These are phyloP conservation scores for Erythrophleum fordii DNA, from an alignment of 306 rosid species.

Conservation along the genomic window DNA sequence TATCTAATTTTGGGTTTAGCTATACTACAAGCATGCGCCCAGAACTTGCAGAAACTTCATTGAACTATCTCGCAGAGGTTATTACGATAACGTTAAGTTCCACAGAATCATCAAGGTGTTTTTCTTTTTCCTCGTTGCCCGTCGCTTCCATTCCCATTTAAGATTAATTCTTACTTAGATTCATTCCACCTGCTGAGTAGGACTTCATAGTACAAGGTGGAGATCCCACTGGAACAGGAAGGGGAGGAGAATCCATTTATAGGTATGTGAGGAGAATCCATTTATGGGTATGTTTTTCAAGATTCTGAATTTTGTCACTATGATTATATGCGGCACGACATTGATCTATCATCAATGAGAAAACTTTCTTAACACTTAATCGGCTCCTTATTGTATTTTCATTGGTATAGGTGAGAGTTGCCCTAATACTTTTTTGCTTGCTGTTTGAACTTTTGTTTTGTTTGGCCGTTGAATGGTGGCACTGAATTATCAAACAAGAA, in stretches of 20 bases:
- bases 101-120: conserved; percentile 95
- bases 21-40: conserved; percentile 92
- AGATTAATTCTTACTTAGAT: conserved; percentile 22
- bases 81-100: conserved; percentile 89
- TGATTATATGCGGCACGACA: background rate
- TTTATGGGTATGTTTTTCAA: conserved; percentile 72
- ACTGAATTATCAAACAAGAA: background rate
- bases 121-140: background rate
- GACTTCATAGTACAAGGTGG: conserved; percentile 99
- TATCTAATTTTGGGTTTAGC: conserved; percentile 42
- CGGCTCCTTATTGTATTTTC: background rate
- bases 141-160: background rate
- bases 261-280: too few relatives aligned
- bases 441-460: background rate
- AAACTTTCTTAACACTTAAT: background rate
- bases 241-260: conserved; percentile 99
- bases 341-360: too few relatives aligned
- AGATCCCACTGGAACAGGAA: conserved; percentile 99
- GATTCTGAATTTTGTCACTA: background rate
- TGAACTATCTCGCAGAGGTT: conserved; percentile 92
- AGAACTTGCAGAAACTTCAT: conserved; percentile 96
- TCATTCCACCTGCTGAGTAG: conserved; percentile 53
- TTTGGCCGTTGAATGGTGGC: background rate
- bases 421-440: background rate
- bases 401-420: background rate